Evolutionary conservation across 768 basidiomycete species (phyloP), one percentile per base, ranked within the genome.

Genomic region (Peribolospora kevripleyi): DNA sequence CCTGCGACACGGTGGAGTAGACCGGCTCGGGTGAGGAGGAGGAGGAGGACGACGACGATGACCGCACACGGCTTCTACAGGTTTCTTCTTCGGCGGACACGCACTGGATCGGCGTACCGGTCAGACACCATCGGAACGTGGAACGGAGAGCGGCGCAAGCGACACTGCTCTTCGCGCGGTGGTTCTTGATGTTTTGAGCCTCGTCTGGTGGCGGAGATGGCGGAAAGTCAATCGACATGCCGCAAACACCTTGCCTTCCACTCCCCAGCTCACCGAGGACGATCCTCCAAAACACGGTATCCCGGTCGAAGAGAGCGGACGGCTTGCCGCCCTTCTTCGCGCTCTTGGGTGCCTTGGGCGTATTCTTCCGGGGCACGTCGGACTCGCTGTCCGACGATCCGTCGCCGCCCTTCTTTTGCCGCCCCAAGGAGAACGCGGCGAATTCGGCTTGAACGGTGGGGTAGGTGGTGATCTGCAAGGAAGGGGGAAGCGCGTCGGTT

Each of bases 151-250:
- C 81, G 57, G 77, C 82, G 57, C 84, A 85, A 0, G 84, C 86
- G 43, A 79, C 62, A 5, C 84, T 78, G 40, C 75, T 76, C 63
- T 85, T 82, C 1, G 73, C 83, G 42, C 73, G 79, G 51, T 76
- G 72, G 62, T 88, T 86, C 72, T 90, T 91, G 71, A 93, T 91
- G 61, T 81, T 84, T 65, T 93, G 88, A 0, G 88, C 88, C 63
- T 93, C 87, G 63, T 93, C 88, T 25, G 25, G 25, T 25, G 25
- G 25, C 25, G 25, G 25, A 25, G 25, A 25, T 25, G 25, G 25
- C 25, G 25, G 25, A 25, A 25, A 25, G 25, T 25, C 25, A 25
- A 25, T 25, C 25, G 25, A 25, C 25, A 25, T 25, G 25, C 25
- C 1, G 25, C 25, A 25, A 25, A 25, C 25, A 25, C 25, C 25